phyloP scores from a whole-genome alignment of 495 filamentous ascomycete species.

The Aspergillus sclerotioniger region DNA sequence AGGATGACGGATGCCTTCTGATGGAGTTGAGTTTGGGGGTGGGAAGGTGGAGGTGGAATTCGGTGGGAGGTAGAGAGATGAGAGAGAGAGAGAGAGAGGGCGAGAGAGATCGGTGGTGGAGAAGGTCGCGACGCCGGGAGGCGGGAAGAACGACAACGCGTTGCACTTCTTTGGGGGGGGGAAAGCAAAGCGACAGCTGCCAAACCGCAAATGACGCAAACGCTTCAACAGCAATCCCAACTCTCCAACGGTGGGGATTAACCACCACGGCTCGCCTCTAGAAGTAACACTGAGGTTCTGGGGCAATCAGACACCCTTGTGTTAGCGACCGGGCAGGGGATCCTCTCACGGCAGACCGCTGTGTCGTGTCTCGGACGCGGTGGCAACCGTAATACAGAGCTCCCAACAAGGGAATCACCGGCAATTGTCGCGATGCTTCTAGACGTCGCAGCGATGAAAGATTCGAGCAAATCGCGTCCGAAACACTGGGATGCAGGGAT shows the following conservation, averaged over 20 bases:
- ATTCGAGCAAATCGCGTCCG: neutral
- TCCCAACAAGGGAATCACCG: neutral
- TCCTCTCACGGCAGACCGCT: neutral
- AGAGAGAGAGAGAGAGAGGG: conserved; percentile 10
- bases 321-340: neutral
- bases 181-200: conserved; percentile 19
- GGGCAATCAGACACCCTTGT: conserved; percentile 1
- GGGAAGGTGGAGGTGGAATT: conserved; percentile 23
- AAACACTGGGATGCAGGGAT: neutral
- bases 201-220: conserved; percentile 28
- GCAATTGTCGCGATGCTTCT: neutral
- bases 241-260: neutral
- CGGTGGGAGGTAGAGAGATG: conserved; percentile 16
- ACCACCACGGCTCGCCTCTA: neutral
- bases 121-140: conserved; percentile 42
- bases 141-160: conserved; percentile 43
- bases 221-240: conserved; percentile 15
- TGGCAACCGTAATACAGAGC: neutral
- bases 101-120: conserved; percentile 36
- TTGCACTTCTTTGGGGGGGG: conserved; percentile 26
- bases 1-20: conserved; percentile 13
- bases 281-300: neutral
- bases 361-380: neutral
- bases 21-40: conserved; percentile 21
- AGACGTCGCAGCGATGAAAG: neutral